phyloP scores from a whole-genome alignment of 2,329 filamentous ascomycete species.

The Pyrenophora seminiperda region DNA sequence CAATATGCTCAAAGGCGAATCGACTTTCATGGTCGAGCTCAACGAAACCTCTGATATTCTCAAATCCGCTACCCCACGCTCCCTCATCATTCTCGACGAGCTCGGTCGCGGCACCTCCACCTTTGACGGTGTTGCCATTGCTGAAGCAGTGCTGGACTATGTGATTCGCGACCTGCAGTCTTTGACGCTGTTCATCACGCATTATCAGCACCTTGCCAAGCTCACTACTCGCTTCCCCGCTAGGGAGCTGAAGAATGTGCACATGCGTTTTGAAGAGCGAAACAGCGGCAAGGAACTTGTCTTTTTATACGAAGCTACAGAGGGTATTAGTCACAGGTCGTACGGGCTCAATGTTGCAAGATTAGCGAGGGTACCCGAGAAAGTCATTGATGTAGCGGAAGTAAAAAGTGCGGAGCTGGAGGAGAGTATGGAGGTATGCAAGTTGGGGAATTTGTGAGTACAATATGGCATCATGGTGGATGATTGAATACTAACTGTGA shows the following conservation, averaged over 20 bases:
- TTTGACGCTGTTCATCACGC: constrained; percentile 93
- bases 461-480: constrained; percentile 17
- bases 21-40: constrained; percentile 97
- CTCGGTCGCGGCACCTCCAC: constrained; percentile 91
- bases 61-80: constrained; percentile 82
- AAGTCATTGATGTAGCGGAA: constrained; percentile 79
- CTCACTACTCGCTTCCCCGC: constrained; percentile 70
- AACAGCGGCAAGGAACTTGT: constrained; percentile 75
- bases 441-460: constrained; percentile 43
- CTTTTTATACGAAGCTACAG: constrained; percentile 89
- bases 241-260: constrained; percentile 78
- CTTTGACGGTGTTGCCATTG: constrained; percentile 95
- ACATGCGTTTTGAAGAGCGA: constrained; percentile 77
- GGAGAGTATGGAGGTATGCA: constrained; percentile 55
- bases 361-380: constrained; percentile 77
- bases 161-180: constrained; percentile 75
- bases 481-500: constrained; percentile 17
- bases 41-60: constrained; percentile 91
- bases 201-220: constrained; percentile 86
- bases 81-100: constrained; percentile 91
- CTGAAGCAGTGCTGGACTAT: constrained; percentile 85
- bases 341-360: constrained; percentile 94
- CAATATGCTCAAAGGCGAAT: constrained; percentile 93
- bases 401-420: constrained; percentile 82
- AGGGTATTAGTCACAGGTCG: constrained; percentile 89